These are phyloP conservation scores for Hanseniaspora singularis DNA, from an alignment of 805 yeast genomes.

Conservation along the genomic window DNA sequence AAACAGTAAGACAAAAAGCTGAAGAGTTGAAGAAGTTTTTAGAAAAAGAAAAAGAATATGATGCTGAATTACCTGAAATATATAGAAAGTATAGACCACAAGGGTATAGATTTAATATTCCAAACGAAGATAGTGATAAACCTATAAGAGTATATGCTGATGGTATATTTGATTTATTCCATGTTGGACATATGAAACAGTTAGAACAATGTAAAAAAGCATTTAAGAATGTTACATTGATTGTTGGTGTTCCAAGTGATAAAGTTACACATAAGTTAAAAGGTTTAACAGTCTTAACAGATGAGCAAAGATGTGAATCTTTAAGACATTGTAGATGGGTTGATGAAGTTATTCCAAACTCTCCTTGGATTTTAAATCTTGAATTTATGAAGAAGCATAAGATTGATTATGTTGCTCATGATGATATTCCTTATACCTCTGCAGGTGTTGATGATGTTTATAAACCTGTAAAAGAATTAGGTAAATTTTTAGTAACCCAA, in stretches of 20 bases:
- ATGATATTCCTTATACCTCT: slow-evolving; percentile 87
- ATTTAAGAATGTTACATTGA: slow-evolving; percentile 68
- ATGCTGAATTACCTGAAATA: slow-evolving; percentile 54
- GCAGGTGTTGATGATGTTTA: slow-evolving; percentile 86
- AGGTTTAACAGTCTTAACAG: slow-evolving; percentile 85
- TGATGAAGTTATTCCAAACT: slow-evolving; percentile 85
- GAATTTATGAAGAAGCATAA: slow-evolving; percentile 66
- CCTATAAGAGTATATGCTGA: slow-evolving; percentile 94
- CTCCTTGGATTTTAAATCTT: slow-evolving; percentile 90
- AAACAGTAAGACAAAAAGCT: slow-evolving; percentile 12
- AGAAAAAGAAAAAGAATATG: slow-evolving; percentile 47
- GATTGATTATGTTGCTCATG: slow-evolving; percentile 95
- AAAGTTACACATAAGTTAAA: slow-evolving; percentile 80
- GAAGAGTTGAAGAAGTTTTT: slow-evolving; percentile 19
- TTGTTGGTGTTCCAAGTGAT: slow-evolving; percentile 88
- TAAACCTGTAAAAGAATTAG: slow-evolving; percentile 78
- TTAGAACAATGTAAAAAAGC: slow-evolving; percentile 93
- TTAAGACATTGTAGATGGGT: slow-evolving; percentile 92
- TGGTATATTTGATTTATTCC: slow-evolving; percentile 94
- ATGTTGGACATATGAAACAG: slow-evolving; percentile 95
- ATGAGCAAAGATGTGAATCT: slow-evolving; percentile 82
- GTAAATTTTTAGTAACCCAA: slow-evolving; percentile 87
- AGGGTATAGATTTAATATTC: slow-evolving; percentile 67
- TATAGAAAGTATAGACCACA: slow-evolving; percentile 65
- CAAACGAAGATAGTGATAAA: slow-evolving; percentile 57